These are phyloP conservation scores for Monilinia vaccinii-corymbosi DNA, from an alignment of 2,329 filamentous ascomycete species.

Conservation along the genomic window DNA sequence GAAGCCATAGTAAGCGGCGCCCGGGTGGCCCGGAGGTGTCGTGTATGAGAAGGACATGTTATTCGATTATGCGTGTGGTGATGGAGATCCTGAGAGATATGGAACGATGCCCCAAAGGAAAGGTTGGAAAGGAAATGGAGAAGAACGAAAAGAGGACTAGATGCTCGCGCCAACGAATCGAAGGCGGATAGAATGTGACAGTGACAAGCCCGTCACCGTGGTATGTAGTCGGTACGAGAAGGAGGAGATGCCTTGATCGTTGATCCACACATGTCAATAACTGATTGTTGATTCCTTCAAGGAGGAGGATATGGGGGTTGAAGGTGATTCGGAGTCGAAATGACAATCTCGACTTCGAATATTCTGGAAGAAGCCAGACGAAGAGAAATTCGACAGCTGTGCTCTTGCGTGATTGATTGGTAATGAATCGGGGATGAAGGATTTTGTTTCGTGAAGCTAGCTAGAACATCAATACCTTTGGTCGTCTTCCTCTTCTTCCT, in stretches of 20 bases:
- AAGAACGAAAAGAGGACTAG: not conserved
- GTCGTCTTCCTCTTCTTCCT: not conserved
- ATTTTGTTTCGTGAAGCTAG: too few species aligned
- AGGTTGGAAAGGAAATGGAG: constrained; percentile 14
- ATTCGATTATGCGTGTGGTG: constrained; percentile 23
- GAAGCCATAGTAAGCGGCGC: constrained; percentile 25
- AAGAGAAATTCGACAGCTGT: not conserved
- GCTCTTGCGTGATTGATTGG: not conserved
- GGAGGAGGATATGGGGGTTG: constrained; percentile 17
- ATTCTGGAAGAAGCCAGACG: constrained; percentile 25
- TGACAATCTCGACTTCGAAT: constrained; percentile 20
- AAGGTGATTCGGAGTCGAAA: constrained; percentile 21
- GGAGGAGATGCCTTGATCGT: constrained; percentile 29
- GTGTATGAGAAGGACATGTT: constrained; percentile 28
- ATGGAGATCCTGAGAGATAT: constrained; percentile 2
- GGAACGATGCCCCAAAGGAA: constrained; percentile 16
- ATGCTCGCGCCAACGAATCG: constrained; percentile 8
- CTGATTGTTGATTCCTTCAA: constrained; percentile 20
- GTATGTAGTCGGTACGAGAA: constrained; percentile 32
- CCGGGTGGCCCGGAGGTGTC: constrained; percentile 24
- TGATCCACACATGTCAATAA: constrained; percentile 32
- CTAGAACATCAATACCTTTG: too few species aligned
- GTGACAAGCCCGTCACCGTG: constrained; percentile 31
- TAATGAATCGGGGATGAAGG: not conserved
- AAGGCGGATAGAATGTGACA: constrained; percentile 26